A percentile compares a stretch with the other conserved stretches of the same genome.
Conservation (phyloP, 352 stramenopile species). For the Phytophthora tubulina region DNA sequence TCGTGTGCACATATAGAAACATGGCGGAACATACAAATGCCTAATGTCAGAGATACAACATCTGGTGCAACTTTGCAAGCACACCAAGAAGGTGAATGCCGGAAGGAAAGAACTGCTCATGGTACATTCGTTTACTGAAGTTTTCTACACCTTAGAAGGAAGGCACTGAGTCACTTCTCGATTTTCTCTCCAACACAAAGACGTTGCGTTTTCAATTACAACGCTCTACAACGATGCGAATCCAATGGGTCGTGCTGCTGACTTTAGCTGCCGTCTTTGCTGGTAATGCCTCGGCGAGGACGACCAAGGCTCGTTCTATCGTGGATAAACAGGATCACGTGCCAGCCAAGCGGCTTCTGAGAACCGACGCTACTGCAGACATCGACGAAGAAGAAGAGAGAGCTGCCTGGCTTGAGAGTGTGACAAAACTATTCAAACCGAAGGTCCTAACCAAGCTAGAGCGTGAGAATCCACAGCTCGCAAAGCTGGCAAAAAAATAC, state of each 20-base stretch:
- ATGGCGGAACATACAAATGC: too few species aligned
- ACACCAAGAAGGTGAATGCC: too few species aligned
- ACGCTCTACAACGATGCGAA: neutral
- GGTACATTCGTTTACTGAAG: neutral
- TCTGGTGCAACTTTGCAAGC: too few species aligned
- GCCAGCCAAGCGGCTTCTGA: neutral
- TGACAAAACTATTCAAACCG: neutral
- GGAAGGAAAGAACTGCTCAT: neutral
- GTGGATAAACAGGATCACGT: neutral
- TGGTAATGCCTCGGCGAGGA: neutral
- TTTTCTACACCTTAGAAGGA: neutral
- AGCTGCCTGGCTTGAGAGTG: neutral
- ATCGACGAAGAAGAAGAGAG: constrained; percentile 1
- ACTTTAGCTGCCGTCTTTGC: neutral
- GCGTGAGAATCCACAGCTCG: neutral
- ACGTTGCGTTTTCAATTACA: neutral
- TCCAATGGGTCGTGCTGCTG: neutral
- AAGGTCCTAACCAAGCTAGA: neutral
- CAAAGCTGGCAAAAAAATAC: neutral
- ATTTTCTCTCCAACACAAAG: neutral
- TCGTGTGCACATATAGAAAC: too few species aligned
- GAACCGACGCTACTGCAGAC: neutral
- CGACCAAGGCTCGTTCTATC: neutral
- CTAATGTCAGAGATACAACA: too few species aligned
- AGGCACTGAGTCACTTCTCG: neutral